Percentiles rank a stretch among this genome's conserved stretches.
These are phyloP conservation scores for Escallonia herrerae DNA, from an alignment of 129 eudicot genomes.

Conservation along the genomic window DNA sequence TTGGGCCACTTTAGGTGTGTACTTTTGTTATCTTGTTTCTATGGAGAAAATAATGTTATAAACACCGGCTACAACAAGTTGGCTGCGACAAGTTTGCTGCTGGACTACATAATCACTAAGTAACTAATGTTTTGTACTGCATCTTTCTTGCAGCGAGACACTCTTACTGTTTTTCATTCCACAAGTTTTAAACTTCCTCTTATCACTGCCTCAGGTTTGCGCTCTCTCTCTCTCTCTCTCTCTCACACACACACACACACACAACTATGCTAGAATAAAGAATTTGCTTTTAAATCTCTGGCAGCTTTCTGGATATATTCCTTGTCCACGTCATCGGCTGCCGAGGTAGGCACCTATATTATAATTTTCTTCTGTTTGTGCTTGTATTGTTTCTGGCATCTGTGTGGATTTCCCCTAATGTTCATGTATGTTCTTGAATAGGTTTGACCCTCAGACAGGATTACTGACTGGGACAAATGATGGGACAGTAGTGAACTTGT, in stretches of 20 bases:
- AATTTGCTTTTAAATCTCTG: not conserved
- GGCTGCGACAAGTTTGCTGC: too few species aligned
- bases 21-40: not conserved
- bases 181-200: constrained; percentile 82
- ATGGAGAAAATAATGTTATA: too few species aligned
- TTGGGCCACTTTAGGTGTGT: constrained; percentile 93
- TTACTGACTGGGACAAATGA: constrained; percentile 90
- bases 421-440: constrained; percentile 5
- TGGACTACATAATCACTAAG: too few species aligned
- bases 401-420: not conserved
- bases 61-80: too few species aligned
- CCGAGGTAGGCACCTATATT: constrained; percentile 45
- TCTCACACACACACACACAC: not conserved
- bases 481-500: constrained; percentile 87
- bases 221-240: constrained; percentile 19
- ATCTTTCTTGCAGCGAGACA: constrained; percentile 66
- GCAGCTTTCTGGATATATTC: constrained; percentile 86
- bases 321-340: constrained; percentile 94
- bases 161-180: constrained; percentile 88
- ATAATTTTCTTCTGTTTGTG: not conserved
- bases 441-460: constrained; percentile 90
- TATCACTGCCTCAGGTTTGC: constrained; percentile 90
- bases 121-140: not conserved
- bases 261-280: too few species aligned
- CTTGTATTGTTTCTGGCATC: not conserved